Conservation (phyloP, 2,329 filamentous ascomycete species). For the Blumeriella jaapii region DNA sequence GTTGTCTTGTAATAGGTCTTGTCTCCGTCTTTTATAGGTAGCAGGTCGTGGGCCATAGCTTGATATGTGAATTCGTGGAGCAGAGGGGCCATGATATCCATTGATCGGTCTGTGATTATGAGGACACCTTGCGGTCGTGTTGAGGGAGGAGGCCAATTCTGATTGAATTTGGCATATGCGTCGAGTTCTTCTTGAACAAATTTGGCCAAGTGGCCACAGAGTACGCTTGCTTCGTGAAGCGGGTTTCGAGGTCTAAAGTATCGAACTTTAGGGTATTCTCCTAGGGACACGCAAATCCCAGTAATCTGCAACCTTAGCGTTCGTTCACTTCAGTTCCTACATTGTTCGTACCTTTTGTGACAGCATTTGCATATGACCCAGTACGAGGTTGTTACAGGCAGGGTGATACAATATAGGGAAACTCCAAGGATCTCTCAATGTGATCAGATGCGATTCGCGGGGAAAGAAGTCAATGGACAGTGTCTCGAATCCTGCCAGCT, state of each 20-base stretch:
- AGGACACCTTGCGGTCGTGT: conserved; percentile 71
- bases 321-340: conserved; percentile 1
- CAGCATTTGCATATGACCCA: conserved; percentile 69
- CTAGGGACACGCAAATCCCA: conserved; percentile 79
- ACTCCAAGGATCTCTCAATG: conserved; percentile 90
- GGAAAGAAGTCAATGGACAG: conserved; percentile 84
- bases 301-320: conserved; percentile 49
- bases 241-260: conserved; percentile 72
- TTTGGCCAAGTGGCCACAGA: conserved; percentile 77
- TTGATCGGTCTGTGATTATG: conserved; percentile 79
- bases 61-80: conserved; percentile 98
- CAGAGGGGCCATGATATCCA: conserved; percentile 81
- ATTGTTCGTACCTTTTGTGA: conserved; percentile 64
- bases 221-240: conserved; percentile 74
- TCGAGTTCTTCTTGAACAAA: conserved; percentile 91
- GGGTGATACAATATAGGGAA: conserved; percentile 91
- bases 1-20: conserved; percentile 76
- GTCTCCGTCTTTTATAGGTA: conserved; percentile 79
- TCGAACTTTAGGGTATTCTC: conserved; percentile 85
- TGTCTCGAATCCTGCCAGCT: conserved; percentile 70
- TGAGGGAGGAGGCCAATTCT: conserved; percentile 71
- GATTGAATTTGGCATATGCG: conserved; percentile 72
- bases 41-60: conserved; percentile 89
- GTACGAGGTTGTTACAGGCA: conserved; percentile 72
- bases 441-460: conserved; percentile 80